phyloP scores from a whole-genome alignment of 495 filamentous ascomycete genomes.

The Articulospora tetracladia region DNA sequence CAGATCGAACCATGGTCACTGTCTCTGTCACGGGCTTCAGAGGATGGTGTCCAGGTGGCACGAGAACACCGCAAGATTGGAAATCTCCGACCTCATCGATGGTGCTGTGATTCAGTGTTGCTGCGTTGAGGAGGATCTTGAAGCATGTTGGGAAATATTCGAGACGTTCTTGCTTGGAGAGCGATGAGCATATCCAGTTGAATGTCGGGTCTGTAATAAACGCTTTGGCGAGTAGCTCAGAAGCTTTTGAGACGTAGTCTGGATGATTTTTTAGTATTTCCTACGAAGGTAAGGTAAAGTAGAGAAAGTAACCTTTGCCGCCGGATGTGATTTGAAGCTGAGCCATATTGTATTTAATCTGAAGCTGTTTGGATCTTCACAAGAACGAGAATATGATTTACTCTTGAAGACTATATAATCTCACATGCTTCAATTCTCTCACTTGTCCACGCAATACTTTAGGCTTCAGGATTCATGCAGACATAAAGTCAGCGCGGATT shows the following conservation, averaged over 20 bases:
- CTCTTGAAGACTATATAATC: background rate
- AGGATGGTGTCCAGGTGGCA: conserved; percentile 3
- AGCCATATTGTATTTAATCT: background rate
- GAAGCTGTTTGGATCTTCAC: too few relatives aligned
- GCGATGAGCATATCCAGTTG: conserved; percentile 3
- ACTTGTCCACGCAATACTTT: background rate
- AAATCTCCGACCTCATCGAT: conserved; percentile 4
- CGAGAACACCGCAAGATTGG: conserved; percentile 3
- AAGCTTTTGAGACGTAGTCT: background rate
- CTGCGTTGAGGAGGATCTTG: background rate
- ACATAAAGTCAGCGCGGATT: background rate
- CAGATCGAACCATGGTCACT: background rate
- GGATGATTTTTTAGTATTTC: background rate
- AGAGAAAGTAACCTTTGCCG: background rate
- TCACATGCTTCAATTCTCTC: too few relatives aligned
- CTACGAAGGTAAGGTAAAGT: background rate
- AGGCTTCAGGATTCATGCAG: background rate
- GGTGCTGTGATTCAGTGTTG: background rate
- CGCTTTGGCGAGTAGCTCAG: conserved; percentile 3
- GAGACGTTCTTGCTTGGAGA: background rate
- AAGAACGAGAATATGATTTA: too few relatives aligned
- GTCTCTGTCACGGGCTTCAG: background rate
- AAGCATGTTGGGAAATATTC: conserved; percentile 12
- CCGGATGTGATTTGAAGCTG: background rate
- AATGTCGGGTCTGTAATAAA: conserved; percentile 6